These are phyloP conservation scores for Funneliformis caledonium DNA, from an alignment of 371 early-diverging fungal species.

Conservation along the genomic window DNA sequence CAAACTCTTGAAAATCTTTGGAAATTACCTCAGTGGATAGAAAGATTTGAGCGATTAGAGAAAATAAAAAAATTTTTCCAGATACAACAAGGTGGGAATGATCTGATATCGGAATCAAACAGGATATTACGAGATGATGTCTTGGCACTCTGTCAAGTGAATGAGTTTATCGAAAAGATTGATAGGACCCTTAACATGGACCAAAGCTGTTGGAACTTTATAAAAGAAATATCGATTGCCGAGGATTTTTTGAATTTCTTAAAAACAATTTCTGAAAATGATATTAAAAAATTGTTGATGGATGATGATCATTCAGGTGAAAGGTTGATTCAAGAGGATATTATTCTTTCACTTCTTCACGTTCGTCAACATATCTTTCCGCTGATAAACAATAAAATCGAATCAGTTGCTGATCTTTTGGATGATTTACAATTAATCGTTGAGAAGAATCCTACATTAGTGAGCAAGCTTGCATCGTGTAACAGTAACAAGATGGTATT, in stretches of 20 bases:
- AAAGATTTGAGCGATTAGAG: background rate
- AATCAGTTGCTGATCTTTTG: background rate
- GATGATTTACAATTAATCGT: background rate
- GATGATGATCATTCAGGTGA: slow-evolving; percentile 35
- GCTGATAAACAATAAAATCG: background rate
- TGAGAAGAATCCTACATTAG: slow-evolving; percentile 23
- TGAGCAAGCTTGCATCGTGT: slow-evolving; percentile 27
- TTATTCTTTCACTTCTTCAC: slow-evolving; percentile 24
- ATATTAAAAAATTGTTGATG: slow-evolving; percentile 33
- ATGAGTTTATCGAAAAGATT: background rate
- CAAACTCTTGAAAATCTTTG: background rate
- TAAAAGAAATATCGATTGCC: slow-evolving; percentile 13
- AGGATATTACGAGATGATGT: background rate
- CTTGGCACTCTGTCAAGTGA: background rate
- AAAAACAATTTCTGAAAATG: slow-evolving; percentile 1
- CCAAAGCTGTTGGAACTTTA: slow-evolving; percentile 29
- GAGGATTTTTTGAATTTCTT: slow-evolving; percentile 31
- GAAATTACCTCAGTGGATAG: background rate
- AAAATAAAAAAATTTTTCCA: slow-evolving; percentile 10
- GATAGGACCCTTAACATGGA: background rate
- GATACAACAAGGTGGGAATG: background rate
- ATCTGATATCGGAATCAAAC: background rate
- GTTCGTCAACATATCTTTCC: slow-evolving; percentile 30
- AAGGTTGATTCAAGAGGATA: slow-evolving; percentile 21
- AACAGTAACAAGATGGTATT: slow-evolving; percentile 35